Evolutionary conservation across 1,284 basidiomycete species (phyloP), one percentile per base, ranked within the genome.

Genomic region (Papiliotrema terrestris): DNA sequence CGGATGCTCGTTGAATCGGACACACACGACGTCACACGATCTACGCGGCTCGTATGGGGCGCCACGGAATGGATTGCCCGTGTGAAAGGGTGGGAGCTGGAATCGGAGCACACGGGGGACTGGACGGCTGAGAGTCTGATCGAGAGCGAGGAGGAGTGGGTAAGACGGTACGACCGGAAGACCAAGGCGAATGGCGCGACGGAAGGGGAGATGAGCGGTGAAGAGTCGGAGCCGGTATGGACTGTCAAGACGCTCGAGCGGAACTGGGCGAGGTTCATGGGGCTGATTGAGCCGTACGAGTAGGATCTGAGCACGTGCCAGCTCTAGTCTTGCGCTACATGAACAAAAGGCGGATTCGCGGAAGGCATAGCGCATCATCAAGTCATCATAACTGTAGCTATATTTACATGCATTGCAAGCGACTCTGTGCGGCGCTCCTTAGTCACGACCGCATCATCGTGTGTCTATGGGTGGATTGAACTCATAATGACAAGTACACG

Each of bases 1-100:
- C 56, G 75, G 19, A 55, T 80, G 9, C 59, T 80, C 5, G 67
- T 79, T 8, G 79, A 80, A 55, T 71, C 68, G 22, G 79, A 80
- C 57, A 69, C 69, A 23, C 67, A 74, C 52, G 68, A 75, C 51
- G 67, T 74, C 9, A 38, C 58, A 13, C 49, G 67, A 25, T 66
- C 58, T 8, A 60, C 63, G 3, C 39, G 61, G 13, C 46, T 71
- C 15, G 74, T 76, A 0, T 77, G 74, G 74, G 73, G 62, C 1
- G 68, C 70, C 1, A 56, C 61, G 3, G 61, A 58, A 9, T 77
- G 75, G 75, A 65, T 77, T 9, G 65, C 67, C 0, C 52, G 44
- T 29, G 62, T 60, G 39, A 66, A 66, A 23, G 68, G 68, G 0
- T 77, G 75, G 75, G 62, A 58, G 20, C 45, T 76, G 15, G 69